Conservation (phyloP, 768 basidiomycete species). For the Naganishia vaughanmartiniae region DNA sequence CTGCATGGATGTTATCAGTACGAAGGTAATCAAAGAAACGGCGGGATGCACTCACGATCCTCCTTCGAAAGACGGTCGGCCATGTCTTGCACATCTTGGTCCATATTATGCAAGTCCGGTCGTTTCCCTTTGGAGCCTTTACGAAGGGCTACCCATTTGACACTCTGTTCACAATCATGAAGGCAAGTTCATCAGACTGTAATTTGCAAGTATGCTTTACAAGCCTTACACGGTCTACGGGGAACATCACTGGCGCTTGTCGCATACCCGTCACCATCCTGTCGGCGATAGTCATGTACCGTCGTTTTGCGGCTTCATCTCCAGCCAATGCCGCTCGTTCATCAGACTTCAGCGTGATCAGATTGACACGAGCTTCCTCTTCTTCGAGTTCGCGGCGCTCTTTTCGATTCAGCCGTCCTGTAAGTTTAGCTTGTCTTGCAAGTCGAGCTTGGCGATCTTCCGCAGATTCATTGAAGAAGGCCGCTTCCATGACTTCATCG, state of each 20-base stretch:
- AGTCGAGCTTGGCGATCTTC: slow-evolving; percentile 21
- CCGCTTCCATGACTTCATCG: slow-evolving; percentile 5
- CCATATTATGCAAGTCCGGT: slow-evolving; percentile 14
- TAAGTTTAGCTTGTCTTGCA: slow-evolving; percentile 10
- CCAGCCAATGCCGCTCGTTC: slow-evolving; percentile 53
- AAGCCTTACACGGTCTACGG: slow-evolving; percentile 67
- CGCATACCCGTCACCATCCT: slow-evolving; percentile 84
- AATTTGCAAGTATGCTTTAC: not conserved
- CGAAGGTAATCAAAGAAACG: not conserved
- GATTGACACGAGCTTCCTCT: slow-evolving; percentile 51
- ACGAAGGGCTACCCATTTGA: slow-evolving; percentile 19
- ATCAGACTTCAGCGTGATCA: slow-evolving; percentile 57
- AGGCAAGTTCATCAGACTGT: not conserved
- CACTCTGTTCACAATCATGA: not conserved
- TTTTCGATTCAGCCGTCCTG: slow-evolving; percentile 4
- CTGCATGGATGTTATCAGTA: not conserved
- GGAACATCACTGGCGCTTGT: slow-evolving; percentile 78
- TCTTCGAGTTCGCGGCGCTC: slow-evolving; percentile 66
- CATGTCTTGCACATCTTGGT: slow-evolving; percentile 20
- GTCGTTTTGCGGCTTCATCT: slow-evolving; percentile 60
- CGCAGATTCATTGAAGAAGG: slow-evolving; percentile 19
- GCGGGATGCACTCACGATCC: slow-evolving; percentile 1
- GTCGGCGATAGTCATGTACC: slow-evolving; percentile 82
- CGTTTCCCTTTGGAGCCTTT: slow-evolving; percentile 2
- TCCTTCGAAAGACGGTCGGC: slow-evolving; percentile 16